These are phyloP conservation scores for Russula brevipes DNA, from an alignment of 768 basidiomycete species.

Conservation along the genomic window DNA sequence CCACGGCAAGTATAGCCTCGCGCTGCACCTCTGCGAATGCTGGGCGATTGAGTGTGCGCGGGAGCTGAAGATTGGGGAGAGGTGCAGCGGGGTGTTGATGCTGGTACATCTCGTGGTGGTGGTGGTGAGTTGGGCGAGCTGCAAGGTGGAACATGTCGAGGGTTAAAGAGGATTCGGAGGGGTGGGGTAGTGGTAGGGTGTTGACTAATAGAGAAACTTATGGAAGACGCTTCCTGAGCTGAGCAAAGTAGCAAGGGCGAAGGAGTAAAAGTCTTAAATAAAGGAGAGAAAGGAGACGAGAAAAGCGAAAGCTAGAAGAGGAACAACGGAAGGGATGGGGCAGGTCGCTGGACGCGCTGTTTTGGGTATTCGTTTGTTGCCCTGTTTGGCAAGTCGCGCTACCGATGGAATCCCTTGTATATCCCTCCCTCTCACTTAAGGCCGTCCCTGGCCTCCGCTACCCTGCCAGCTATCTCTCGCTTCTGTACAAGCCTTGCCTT, in stretches of 20 bases:
- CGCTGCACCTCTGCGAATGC: slow-evolving; percentile 51
- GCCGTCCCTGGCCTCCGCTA: not conserved
- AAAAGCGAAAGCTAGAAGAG: slow-evolving; percentile 19
- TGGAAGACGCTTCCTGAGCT: slow-evolving; percentile 23
- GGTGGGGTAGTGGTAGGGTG: not conserved
- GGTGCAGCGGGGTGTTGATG: slow-evolving; percentile 25
- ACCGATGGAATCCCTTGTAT: slow-evolving; percentile 5
- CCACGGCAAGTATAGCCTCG: slow-evolving; percentile 50
- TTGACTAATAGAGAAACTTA: not conserved
- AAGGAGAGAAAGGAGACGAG: slow-evolving; percentile 17
- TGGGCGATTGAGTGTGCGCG: slow-evolving; percentile 65
- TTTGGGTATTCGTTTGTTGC: slow-evolving; percentile 26
- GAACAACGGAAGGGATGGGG: slow-evolving; percentile 19
- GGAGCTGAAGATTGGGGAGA: slow-evolving; percentile 53
- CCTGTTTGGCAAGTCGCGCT: slow-evolving; percentile 12
- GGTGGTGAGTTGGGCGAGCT: slow-evolving; percentile 18
- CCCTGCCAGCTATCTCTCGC: not conserved
- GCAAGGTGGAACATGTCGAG: slow-evolving; percentile 24
- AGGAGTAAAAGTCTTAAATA: slow-evolving; percentile 21
- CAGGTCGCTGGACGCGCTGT: not conserved
- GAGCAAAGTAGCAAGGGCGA: slow-evolving; percentile 22
- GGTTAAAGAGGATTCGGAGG: not conserved
- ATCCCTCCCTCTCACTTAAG: not conserved
- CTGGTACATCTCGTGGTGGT: slow-evolving; percentile 24
- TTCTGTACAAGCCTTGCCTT: slow-evolving; percentile 19